A percentile compares a stretch with the other conserved stretches of the same genome.
These are phyloP conservation scores for Pythium rhizo-oryzae DNA, from an alignment of 352 stramenopile species.

Conservation along the genomic window DNA sequence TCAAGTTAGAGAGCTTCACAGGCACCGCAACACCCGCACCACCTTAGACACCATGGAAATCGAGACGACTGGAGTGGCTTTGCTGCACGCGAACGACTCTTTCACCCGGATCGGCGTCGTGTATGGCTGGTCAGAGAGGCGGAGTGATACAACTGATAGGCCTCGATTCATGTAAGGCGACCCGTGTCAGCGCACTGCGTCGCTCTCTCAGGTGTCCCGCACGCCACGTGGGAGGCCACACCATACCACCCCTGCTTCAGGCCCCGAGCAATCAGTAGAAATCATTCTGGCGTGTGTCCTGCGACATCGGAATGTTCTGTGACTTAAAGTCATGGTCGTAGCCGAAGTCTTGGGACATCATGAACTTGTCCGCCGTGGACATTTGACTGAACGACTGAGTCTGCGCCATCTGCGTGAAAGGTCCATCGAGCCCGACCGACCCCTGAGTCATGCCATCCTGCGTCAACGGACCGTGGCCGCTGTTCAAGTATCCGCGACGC, in stretches of 20 bases:
- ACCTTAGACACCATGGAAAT: not conserved
- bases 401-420: conserved; percentile 79
- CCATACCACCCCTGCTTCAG: too few species aligned
- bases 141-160: not conserved
- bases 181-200: not conserved
- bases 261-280: conserved; percentile 59
- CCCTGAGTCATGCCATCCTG: conserved; percentile 76
- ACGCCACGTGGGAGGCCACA: not conserved
- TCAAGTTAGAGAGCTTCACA: not conserved
- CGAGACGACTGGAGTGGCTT: not conserved
- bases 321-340: conserved; percentile 87
- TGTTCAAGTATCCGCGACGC: conserved; percentile 31
- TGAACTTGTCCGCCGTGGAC: conserved; percentile 77
- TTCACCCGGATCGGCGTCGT: not conserved
- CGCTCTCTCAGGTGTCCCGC: not conserved
- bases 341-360: conserved; percentile 84
- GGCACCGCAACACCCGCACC: not conserved
- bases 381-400: conserved; percentile 88
- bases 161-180: not conserved
- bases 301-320: conserved; percentile 82
- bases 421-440: conserved; percentile 60
- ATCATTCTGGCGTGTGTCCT: conserved; percentile 62
- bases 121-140: not conserved
- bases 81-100: too few species aligned
- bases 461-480: conserved; percentile 65